phyloP scores from a whole-genome alignment of 2,329 filamentous ascomycete species.

The Taxawa tesnikishii region DNA sequence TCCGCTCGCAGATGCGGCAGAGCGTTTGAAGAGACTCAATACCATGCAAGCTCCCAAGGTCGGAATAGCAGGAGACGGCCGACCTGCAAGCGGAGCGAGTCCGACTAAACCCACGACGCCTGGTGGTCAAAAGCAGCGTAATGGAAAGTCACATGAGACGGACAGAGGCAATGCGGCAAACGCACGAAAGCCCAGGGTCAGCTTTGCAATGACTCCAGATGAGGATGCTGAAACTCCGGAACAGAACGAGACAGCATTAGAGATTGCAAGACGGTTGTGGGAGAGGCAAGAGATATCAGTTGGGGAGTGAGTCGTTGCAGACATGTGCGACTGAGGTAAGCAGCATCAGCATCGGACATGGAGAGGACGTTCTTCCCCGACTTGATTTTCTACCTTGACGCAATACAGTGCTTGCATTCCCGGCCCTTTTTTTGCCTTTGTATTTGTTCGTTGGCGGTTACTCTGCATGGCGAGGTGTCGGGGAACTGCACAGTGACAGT shows the following conservation, averaged over 20 bases:
- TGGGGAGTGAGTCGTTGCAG: slow-evolving; percentile 2
- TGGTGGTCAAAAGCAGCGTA: slow-evolving; percentile 3
- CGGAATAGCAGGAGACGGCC: slow-evolving; percentile 33
- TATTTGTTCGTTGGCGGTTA: neutral
- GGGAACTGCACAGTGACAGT: too few relatives aligned
- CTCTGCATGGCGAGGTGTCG: too few relatives aligned
- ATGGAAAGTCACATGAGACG: slow-evolving; percentile 1
- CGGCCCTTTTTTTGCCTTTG: neutral
- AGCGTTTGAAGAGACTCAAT: slow-evolving; percentile 27
- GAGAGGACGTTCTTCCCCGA: neutral
- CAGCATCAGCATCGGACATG: too few relatives aligned
- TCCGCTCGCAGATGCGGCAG: slow-evolving; percentile 52
- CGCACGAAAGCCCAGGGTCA: slow-evolving; percentile 6
- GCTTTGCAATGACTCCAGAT: slow-evolving; percentile 9
- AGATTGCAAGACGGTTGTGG: slow-evolving; percentile 27
- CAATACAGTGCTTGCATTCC: neutral
- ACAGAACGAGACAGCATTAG: slow-evolving; percentile 19
- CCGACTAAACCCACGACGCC: neutral
- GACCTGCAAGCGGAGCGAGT: neutral
- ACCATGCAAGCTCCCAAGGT: slow-evolving; percentile 11
- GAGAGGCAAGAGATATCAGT: slow-evolving; percentile 12
- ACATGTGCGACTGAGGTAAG: neutral
- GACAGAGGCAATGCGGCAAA: slow-evolving; percentile 9
- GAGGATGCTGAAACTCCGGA: slow-evolving; percentile 10
- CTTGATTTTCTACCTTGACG: neutral